Evolutionary conservation across 176 grass and related monocot species (phyloP).

Genomic region (Canna indica): DNA sequence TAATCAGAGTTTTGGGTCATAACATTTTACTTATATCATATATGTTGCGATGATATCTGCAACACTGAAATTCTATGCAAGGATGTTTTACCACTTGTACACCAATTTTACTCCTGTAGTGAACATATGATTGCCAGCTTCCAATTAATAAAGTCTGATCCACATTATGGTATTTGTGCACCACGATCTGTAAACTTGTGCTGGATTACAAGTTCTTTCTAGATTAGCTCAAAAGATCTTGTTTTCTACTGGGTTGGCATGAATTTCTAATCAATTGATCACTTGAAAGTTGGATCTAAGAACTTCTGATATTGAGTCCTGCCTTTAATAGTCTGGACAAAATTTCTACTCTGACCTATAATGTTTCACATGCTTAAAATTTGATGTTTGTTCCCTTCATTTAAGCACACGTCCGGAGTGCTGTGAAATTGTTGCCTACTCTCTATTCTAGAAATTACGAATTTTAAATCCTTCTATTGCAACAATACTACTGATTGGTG

Average conservation of each 20-base stretch:
- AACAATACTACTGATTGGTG: too few relatives aligned
- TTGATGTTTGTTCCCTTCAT: background rate
- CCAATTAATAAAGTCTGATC: background rate
- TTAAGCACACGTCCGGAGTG: background rate
- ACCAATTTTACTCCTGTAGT: background rate
- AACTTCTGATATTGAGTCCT: background rate
- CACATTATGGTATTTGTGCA: background rate
- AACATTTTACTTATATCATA: background rate
- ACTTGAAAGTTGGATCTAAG: background rate
- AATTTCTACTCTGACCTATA: background rate
- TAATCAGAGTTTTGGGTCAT: background rate
- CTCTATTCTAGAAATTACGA: background rate
- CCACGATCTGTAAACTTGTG: background rate
- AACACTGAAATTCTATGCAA: background rate
- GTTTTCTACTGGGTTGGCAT: background rate
- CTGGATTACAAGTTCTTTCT: background rate
- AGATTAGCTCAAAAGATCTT: background rate
- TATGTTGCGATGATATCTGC: background rate
- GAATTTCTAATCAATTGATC: background rate
- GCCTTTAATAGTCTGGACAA: background rate
- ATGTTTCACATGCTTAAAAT: background rate
- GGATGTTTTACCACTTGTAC: background rate
- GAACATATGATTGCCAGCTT: background rate
- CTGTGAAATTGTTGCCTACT: background rate
- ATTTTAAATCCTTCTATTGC: background rate